Base-by-base conservation (phyloP, 2,329 filamentous ascomycete genomes). In the Thelonectria rubi region DNA sequence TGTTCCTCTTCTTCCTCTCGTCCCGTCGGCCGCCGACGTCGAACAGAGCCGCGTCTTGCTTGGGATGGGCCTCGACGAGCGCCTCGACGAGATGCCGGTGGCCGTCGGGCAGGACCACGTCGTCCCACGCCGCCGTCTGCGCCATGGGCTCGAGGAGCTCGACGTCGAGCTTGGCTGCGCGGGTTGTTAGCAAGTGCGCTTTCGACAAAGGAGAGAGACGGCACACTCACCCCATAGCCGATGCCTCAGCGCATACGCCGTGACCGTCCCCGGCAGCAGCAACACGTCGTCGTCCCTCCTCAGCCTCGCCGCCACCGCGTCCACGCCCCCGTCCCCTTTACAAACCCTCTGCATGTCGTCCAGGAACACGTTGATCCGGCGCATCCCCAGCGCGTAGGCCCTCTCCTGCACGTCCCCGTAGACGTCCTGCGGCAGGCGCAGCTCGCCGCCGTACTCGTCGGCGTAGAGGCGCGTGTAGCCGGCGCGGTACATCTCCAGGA, bases 41-140 rank as follows among this genome's bases (percentile, higher is more conserved):
- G 20, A 14, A 46, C 14, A 46, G 9, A 1, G 10, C 10, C 30
- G 37, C 9, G 51, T 39, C 12, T 12, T 20, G 24, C 14, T 10
- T 18, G 14, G 39, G 14, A 18, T 54, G 51, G 2, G 26, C 42
- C 39, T 54, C 51, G 5, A 54, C 51, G 39, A 54, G 17, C 3
- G 51, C 51, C n/a, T 54, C 39, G 14, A 54, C 51, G 21, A 54
- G 20, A 7, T 54, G 21, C 39, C 45, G 42, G n/a, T 54, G 51
- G 20, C 51, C 51, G 3, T 39, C 45, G 24, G 51, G 51, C 4
- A 54, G 21, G 8, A 54, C 39, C 4, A 54, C 39, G 20, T 54
- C 51, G 20, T 54, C 40, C 51, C 51, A 54, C 10, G 39, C 39
- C 3, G 51, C 5, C 2, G 21, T 39, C 6, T 45, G 11, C 12